Evolutionary conservation across 1,139 yeast genomes (phyloP), one percentile per base, ranked within the genome.

Genomic region (Taphrina deformans): DNA sequence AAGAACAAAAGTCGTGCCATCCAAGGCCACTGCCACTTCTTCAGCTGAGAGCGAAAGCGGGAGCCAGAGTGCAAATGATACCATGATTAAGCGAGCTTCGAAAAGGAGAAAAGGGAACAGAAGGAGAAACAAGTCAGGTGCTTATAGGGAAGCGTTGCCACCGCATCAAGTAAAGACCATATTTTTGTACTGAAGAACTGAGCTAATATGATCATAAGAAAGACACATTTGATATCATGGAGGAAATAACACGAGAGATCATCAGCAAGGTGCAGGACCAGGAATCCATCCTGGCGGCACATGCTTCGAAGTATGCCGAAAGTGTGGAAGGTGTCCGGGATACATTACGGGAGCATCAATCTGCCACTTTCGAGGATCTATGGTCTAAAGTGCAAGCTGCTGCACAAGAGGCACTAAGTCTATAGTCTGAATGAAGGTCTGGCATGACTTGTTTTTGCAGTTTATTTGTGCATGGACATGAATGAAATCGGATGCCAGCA

Each of bases 211-310:
- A 10, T 27, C 24, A 6, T n/a, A 3, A 51, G 55, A 29, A 27
- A 31, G 55, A 31, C 23, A 51, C 55, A 9, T 51, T 51, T 31
- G 55, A 51, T 16, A 31, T 51, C 10, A 51, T 51, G 44, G 24
- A 29, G 18, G 23, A 29, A 14, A 14, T 51, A 16, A 27, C 55
- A 6, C 27, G 29, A 18, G 55, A 51, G 12, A 29, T 51, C 16
- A n/a, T 51, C 27, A 18, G 1, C 7, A n/a, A 51, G 9, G 26
- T 51, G 9, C 40, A 33, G n/a, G 12, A 29, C 10, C 55, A 51
- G 16, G 55, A 51, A 10, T 7, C 29, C 24, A 51, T 10, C 6
- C 3, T 51, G 24, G 14, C 27, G 35, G 29, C 24, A 10, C 55
- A 51, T 33, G 55, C 55, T 12, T 10, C 44, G 16, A 51, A 51